A percentile compares a stretch with the other conserved stretches of the same genome.
Evolutionary conservation across 306 rosid species (phyloP).

Genomic region (Fagus sylvatica): DNA sequence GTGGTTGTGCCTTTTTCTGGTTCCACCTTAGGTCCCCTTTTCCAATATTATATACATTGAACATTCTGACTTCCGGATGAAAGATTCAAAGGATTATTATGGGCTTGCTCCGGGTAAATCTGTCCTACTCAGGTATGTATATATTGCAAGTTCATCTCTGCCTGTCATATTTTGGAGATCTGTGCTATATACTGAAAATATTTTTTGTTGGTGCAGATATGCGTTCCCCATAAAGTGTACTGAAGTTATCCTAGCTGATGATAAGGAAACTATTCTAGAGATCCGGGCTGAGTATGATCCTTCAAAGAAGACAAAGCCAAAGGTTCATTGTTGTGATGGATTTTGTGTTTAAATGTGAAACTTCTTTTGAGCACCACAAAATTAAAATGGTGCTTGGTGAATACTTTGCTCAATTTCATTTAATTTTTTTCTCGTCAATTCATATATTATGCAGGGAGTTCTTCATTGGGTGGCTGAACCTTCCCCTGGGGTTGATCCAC

Average conservation of each 20-base stretch:
- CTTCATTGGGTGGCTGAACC: conserved; percentile 94
- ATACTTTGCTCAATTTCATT: not conserved
- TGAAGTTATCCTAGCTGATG: conserved; percentile 81
- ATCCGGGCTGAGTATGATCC: conserved; percentile 87
- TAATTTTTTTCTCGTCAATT: not conserved
- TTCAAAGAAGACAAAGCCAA: conserved; percentile 90
- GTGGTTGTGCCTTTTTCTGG: not conserved
- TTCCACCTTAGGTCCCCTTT: conserved; percentile 64
- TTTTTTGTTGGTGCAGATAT: conserved; percentile 53
- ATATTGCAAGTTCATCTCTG: conserved; percentile 18
- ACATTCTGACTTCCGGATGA: conserved; percentile 79
- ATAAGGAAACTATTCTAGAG: conserved; percentile 81
- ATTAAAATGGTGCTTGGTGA: not conserved
- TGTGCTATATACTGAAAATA: conserved; percentile 1
- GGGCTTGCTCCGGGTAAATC: conserved; percentile 99
- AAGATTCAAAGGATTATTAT: conserved; percentile 92
- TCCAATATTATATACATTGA: conserved; percentile 84
- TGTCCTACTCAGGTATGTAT: conserved; percentile 74
- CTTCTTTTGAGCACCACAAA: conserved; percentile 16
- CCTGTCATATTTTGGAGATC: conserved; percentile 5
- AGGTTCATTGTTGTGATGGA: conserved; percentile 48
- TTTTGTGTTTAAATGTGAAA: conserved; percentile 14
- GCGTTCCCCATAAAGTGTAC: conserved; percentile 95
- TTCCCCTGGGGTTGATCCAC: conserved; percentile 81
- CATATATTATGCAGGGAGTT: conserved; percentile 62